Percentiles rank a stretch among this genome's conserved stretches.
phyloP scores from a whole-genome alignment of 495 filamentous ascomycete genomes.

The Lasiosphaeria ovina region DNA sequence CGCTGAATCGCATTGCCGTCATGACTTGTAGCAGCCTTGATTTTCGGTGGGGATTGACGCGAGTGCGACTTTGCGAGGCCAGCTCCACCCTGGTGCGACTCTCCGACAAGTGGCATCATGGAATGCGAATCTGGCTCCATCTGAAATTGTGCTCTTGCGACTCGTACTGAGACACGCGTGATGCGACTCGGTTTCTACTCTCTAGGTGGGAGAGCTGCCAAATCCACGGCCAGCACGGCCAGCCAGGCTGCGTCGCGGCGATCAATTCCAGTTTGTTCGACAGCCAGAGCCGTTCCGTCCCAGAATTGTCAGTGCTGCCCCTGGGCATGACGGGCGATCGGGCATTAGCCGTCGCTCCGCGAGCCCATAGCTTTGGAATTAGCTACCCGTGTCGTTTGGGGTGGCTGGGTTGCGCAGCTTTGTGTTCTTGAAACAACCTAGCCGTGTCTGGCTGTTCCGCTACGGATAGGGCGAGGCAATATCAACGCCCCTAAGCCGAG shows the following conservation, averaged over 20 bases:
- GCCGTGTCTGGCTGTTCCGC: too few relatives aligned
- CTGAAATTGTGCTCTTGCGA: background rate
- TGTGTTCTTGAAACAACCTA: background rate
- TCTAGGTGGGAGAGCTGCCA: too few relatives aligned
- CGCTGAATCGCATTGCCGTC: background rate
- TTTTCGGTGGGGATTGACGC: background rate
- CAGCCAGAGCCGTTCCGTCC: too few relatives aligned
- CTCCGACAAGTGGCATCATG: slow-evolving; percentile 1
- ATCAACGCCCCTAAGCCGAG: too few relatives aligned
- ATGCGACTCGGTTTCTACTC: too few relatives aligned
- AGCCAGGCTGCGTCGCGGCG: too few relatives aligned
- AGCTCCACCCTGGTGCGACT: background rate
- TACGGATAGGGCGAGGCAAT: too few relatives aligned
- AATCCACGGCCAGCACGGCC: too few relatives aligned
- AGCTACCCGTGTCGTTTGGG: background rate
- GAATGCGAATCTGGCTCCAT: background rate
- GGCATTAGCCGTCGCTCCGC: background rate
- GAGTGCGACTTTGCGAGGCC: background rate
- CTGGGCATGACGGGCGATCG: background rate
- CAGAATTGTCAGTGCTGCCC: too few relatives aligned
- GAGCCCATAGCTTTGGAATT: background rate
- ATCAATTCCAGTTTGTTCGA: too few relatives aligned
- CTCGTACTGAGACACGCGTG: too few relatives aligned
- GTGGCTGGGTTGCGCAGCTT: background rate
- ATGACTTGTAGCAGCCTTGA: slow-evolving; percentile 1